Evolutionary conservation across 805 yeast genomes (phyloP).

Genomic region (Monosporozyma unispora): DNA sequence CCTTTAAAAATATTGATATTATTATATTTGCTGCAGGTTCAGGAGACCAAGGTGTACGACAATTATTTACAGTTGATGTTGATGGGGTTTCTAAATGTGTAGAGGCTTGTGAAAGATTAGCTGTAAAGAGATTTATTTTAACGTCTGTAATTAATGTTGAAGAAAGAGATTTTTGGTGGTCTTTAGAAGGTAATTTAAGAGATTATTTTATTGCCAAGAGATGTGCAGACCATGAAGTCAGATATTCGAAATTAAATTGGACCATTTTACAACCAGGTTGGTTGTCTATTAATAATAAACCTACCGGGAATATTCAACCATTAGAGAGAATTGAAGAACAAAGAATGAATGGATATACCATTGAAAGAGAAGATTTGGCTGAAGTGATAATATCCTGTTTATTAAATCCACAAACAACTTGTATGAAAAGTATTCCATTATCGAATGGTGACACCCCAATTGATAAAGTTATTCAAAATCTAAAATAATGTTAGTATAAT

Average conservation of each 20-base stretch:
- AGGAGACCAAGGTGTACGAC: constrained; percentile 42
- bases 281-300: constrained; percentile 18
- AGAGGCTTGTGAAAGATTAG: constrained; percentile 42
- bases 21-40: constrained; percentile 56
- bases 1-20: constrained; percentile 40
- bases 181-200: constrained; percentile 26
- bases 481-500: neutral
- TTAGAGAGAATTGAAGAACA: constrained; percentile 9
- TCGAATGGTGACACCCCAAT: constrained; percentile 34
- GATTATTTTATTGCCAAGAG: constrained; percentile 52
- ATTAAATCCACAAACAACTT: constrained; percentile 30
- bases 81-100: constrained; percentile 51
- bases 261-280: constrained; percentile 49
- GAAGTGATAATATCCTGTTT: constrained; percentile 33
- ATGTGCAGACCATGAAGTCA: constrained; percentile 44
- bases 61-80: constrained; percentile 43
- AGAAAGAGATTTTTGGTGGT: constrained; percentile 38
- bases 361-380: constrained; percentile 51
- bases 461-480: constrained; percentile 9
- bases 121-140: constrained; percentile 30
- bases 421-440: constrained; percentile 29
- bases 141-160: constrained; percentile 49
- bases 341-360: constrained; percentile 14
- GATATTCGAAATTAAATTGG: constrained; percentile 37
- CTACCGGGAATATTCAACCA: constrained; percentile 35